These are phyloP conservation scores for Taphrina pruni DNA, from an alignment of 1,139 yeast genomes.

Conservation along the genomic window DNA sequence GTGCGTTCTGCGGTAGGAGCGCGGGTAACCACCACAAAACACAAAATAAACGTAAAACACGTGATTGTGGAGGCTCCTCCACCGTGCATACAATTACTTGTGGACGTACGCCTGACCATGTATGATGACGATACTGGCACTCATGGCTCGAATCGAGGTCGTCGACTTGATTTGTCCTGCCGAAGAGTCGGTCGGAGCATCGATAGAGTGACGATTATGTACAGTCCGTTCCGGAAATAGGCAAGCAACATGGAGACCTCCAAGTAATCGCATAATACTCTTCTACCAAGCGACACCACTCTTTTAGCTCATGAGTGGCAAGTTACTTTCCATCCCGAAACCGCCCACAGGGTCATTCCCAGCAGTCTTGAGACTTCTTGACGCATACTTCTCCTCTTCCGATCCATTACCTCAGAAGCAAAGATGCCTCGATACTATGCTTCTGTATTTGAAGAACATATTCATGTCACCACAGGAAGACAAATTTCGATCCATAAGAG, in stretches of 20 bases:
- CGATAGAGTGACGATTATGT: too few relatives aligned
- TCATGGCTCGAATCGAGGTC: too few relatives aligned
- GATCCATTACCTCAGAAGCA: slow-evolving; percentile 25
- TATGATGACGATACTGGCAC: not conserved
- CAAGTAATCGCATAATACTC: not conserved
- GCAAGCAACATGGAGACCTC: too few relatives aligned
- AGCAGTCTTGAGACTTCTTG: slow-evolving; percentile 22
- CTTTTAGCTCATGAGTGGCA: not conserved
- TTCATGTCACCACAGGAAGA: slow-evolving; percentile 23
- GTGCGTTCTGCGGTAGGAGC: too few relatives aligned
- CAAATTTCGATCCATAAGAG: slow-evolving; percentile 19
- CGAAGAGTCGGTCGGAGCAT: too few relatives aligned
- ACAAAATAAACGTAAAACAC: slow-evolving; percentile 1
- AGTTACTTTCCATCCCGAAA: slow-evolving; percentile 17
- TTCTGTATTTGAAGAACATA: slow-evolving; percentile 13
- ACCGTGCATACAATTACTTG: not conserved
- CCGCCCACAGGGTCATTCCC: slow-evolving; percentile 33
- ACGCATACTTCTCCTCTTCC: slow-evolving; percentile 16
- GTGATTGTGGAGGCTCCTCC: not conserved
- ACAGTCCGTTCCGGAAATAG: too few relatives aligned
- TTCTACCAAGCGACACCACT: not conserved
- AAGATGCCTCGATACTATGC: slow-evolving; percentile 14
- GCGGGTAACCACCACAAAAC: slow-evolving; percentile 21
- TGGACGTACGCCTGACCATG: too few relatives aligned
- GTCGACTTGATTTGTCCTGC: too few relatives aligned